Percentiles rank a stretch among this genome's conserved stretches.
Conservation (phyloP, 306 rosid species). For the Abrus precatorius region DNA sequence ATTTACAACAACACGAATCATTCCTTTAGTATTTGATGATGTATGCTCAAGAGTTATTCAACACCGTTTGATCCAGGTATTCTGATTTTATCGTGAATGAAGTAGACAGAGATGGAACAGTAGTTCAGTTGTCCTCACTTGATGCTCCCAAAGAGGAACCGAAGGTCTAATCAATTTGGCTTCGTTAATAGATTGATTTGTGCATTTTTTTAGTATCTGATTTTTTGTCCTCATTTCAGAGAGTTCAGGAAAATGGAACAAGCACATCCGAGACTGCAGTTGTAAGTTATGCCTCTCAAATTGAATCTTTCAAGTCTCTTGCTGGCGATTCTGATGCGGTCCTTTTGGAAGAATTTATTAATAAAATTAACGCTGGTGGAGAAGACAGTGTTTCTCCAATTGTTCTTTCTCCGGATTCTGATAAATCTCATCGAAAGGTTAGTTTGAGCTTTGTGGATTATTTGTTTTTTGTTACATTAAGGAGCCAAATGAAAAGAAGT, state of each 20-base stretch:
- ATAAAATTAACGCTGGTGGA: constrained; percentile 65
- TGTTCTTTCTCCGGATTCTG: constrained; percentile 77
- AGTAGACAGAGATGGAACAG: constrained; percentile 81
- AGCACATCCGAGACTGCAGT: constrained; percentile 37
- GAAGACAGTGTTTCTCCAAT: constrained; percentile 65
- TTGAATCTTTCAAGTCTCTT: constrained; percentile 78
- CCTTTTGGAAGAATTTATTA: constrained; percentile 66
- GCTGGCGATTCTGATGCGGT: constrained; percentile 72
- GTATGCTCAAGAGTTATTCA: constrained; percentile 5
- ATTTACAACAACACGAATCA: background rate
- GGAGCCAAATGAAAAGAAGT: constrained; percentile 11
- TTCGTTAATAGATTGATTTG: background rate
- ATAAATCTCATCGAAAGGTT: constrained; percentile 90
- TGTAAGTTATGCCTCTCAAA: constrained; percentile 70
- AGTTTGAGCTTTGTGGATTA: constrained; percentile 45
- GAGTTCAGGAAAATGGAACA: constrained; percentile 55
- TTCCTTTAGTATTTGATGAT: background rate
- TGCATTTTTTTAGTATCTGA: constrained; percentile 12
- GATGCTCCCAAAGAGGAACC: constrained; percentile 65
- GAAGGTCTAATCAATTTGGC: constrained; percentile 11
- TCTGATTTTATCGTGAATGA: constrained; percentile 94
- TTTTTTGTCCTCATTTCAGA: constrained; percentile 51
- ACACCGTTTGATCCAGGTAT: constrained; percentile 63
- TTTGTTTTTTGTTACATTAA: constrained; percentile 15
- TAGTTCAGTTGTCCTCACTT: constrained; percentile 74